Base-by-base conservation (phyloP, 2,329 filamentous ascomycete genomes). In the Penicillium sp. region DNA sequence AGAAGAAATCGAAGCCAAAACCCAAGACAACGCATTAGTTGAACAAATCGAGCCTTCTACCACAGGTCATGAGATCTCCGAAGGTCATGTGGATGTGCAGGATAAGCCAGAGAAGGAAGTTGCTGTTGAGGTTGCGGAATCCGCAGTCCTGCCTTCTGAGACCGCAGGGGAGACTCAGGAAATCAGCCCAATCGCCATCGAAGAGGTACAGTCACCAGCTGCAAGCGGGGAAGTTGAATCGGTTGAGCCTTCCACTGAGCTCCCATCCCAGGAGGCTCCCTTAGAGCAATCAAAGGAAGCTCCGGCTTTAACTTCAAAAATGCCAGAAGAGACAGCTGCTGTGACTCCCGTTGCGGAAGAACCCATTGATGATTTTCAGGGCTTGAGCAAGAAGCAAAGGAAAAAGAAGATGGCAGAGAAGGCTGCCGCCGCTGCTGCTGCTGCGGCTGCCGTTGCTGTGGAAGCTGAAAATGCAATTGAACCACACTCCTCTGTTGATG, bases 331-430 rank as follows among this genome's bases (percentile, higher is more conserved):
- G 26, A 4, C 42, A 25, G 15, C 9, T 9, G 18, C 31, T 18
- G 12, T 23, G 8, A 12, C 18, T 6, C 25, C 25, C 12, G 8
- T 15, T n/a, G 25, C 48, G 11, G 48, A 50, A 22, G 26, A 42
- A 8, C 14, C 22, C 3, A 22, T 35, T 26, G 46, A 49, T 40
- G 46, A 49, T 8, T 54, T 59, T 6, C 67, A 63, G 27, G 67
- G 70, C 53, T 60, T 67, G 60, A 68, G 59, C 48, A 70, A 65
- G 54, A 66, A 64, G 44, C 63, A 68, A 25, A 66, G 67, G 41
- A 69, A 67, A 54, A 64, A 64, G 49, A 53, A 53, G 35, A 53
- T 23, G 29, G 49, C 41, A 26, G 41, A 51, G 43, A 47, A 45
- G 57, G 57, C 57, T 25, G 55, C 58, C 25, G 60, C 56, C 11